A percentile compares a stretch with the other conserved stretches of the same genome.
These are phyloP conservation scores for Chrysanthemum lavandulifolium DNA, from an alignment of 129 eudicot genomes.

Conservation along the genomic window DNA sequence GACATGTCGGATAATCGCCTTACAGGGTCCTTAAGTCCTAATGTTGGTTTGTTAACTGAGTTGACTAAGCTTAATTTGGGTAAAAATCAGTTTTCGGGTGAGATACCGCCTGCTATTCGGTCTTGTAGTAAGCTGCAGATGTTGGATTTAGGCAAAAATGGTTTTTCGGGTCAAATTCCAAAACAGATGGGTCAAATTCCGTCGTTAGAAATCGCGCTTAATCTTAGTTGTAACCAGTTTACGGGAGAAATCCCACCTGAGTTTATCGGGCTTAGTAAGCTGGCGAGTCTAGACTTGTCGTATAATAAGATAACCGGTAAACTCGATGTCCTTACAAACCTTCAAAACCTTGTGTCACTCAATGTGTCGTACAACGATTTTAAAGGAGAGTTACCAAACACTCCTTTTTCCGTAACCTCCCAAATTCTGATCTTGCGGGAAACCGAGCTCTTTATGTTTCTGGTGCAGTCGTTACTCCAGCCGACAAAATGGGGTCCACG, in stretches of 20 bases:
- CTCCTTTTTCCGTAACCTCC: constrained; percentile 73
- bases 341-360: constrained; percentile 85
- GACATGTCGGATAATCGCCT: constrained; percentile 81
- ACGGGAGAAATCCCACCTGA: constrained; percentile 75
- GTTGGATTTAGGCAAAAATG: constrained; percentile 80
- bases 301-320: constrained; percentile 68
- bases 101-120: constrained; percentile 66
- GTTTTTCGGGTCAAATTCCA: constrained; percentile 73
- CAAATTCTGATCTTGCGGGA: constrained; percentile 56
- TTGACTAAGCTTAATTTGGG: constrained; percentile 72
- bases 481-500: constrained; percentile 33
- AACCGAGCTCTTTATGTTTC: constrained; percentile 52
- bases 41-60: constrained; percentile 61
- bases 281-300: constrained; percentile 77
- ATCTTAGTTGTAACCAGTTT: constrained; percentile 78
- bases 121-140: constrained; percentile 75
- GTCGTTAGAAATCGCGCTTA: constrained; percentile 82
- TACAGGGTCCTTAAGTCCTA: constrained; percentile 50
- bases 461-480: constrained; percentile 47
- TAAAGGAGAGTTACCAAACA: constrained; percentile 74
- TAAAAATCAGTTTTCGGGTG: constrained; percentile 68
- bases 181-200: constrained; percentile 81
- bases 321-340: constrained; percentile 49
- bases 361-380: constrained; percentile 85
- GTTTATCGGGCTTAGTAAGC: constrained; percentile 62